Percentiles rank a stretch among this genome's conserved stretches.
These are phyloP conservation scores for Physocladia obscura DNA, from an alignment of 192 early-diverging fungal species.

Conservation along the genomic window DNA sequence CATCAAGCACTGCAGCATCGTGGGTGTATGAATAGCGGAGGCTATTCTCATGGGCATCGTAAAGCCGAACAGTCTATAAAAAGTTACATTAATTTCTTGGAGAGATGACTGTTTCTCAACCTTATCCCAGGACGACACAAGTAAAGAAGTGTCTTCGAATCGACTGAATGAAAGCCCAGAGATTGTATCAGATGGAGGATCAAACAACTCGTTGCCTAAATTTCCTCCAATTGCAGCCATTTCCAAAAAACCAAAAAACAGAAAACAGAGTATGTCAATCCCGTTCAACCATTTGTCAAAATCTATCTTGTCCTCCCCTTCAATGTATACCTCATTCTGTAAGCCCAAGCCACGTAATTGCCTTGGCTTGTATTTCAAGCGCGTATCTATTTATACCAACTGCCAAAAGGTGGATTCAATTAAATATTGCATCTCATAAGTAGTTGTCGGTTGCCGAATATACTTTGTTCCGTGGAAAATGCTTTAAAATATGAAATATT, in stretches of 20 bases:
- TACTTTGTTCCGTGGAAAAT: no score
- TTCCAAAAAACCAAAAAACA: background rate
- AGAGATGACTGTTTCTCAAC: slow-evolving; percentile 39
- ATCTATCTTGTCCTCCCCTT: slow-evolving; percentile 31
- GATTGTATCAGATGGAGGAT: slow-evolving; percentile 86
- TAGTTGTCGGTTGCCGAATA: no score
- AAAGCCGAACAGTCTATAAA: slow-evolving; percentile 72
- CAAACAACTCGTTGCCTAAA: slow-evolving; percentile 57
- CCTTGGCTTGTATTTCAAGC: no score
- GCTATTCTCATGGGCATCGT: slow-evolving; percentile 70
- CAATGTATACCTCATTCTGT: slow-evolving; percentile 24
- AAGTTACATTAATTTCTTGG: background rate
- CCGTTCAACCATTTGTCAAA: slow-evolving; percentile 42
- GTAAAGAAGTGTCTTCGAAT: slow-evolving; percentile 62
- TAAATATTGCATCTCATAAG: no score
- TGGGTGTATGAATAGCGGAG: slow-evolving; percentile 59
- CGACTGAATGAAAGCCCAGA: slow-evolving; percentile 72
- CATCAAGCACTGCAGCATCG: slow-evolving; percentile 74
- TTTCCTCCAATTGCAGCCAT: background rate
- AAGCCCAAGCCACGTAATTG: no score
- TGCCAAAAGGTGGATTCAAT: no score
- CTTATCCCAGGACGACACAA: slow-evolving; percentile 90
- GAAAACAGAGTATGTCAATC: slow-evolving; percentile 30
- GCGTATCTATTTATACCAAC: no score
- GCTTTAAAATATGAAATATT: no score